phyloP scores from a whole-genome alignment of 2,329 filamentous ascomycete genomes.

The Fusarium sp. region DNA sequence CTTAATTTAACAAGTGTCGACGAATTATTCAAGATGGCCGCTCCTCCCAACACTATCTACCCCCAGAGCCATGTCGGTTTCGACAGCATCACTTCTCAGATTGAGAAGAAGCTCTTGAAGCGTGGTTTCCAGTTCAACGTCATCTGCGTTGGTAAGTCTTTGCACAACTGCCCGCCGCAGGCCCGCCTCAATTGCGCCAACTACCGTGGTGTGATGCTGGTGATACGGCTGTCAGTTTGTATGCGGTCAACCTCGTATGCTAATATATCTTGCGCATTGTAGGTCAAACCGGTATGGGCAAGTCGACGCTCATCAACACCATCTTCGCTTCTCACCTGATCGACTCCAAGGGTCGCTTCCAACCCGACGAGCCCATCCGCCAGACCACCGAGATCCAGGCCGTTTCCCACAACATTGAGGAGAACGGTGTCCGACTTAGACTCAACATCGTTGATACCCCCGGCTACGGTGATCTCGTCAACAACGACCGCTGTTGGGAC shows the following conservation, averaged over 20 bases:
- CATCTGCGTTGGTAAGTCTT: constrained; percentile 93
- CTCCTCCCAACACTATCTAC: constrained; percentile 78
- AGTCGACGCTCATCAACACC: constrained; percentile 99
- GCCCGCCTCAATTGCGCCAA: constrained; percentile 18
- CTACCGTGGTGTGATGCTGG: constrained; percentile 35
- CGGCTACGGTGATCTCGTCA: constrained; percentile 97
- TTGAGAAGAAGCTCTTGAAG: constrained; percentile 99
- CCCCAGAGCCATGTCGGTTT: constrained; percentile 99
- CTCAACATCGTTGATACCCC: constrained; percentile 99
- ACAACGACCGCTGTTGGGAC: constrained; percentile 99
- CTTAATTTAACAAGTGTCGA: constrained; percentile 47
- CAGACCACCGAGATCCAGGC: constrained; percentile 98
- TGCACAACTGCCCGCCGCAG: constrained; percentile 4
- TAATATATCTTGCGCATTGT: constrained; percentile 30
- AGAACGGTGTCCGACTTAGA: constrained; percentile 96
- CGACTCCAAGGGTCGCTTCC: constrained; percentile 95
- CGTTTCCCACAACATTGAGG: constrained; percentile 98
- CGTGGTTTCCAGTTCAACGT: constrained; percentile 99
- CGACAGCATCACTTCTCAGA: constrained; percentile 99
- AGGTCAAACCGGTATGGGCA: constrained; percentile 99
- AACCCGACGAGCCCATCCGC: constrained; percentile 92
- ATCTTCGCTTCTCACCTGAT: constrained; percentile 99
- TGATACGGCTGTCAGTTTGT: constrained; percentile 7
- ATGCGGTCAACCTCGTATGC: constrained; percentile 17
- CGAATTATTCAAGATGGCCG: constrained; percentile 59